Evolutionary conservation across 2,329 filamentous ascomycete genomes (phyloP), one percentile per base, ranked within the genome.

Genomic region (Dissoconium aciculare): DNA sequence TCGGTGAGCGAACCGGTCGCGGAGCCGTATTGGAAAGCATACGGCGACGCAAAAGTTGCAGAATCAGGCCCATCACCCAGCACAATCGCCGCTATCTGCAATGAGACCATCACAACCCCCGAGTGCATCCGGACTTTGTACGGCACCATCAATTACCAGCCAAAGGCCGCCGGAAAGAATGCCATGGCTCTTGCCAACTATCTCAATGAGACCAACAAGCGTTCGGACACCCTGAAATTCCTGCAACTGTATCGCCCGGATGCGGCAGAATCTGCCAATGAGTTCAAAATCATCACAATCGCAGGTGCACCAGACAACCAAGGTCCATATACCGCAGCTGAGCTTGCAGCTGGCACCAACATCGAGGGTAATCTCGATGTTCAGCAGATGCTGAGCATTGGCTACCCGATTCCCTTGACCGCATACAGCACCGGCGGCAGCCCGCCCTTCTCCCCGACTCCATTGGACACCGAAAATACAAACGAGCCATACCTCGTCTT

Each of bases 401-500:
- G 62, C 39, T 63, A 62, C 37, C 64, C 66, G 2, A 62, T 67
- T 3, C 63, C 65, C 6, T 60, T 72, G 27, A 61, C 56, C 5
- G 68, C 67, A 33, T 79, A 70, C 51, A 69, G 64, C 29, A 74
- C 69, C 1, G 72, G 62, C 13, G 74, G 74, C 11, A 55, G 52
- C 13, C 69, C 62, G 27, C 66, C 64, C 1, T 67, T 66, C 45
- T 53, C 59, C 8, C 61, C 69, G 0, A 61, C 69, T 24, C 42
- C 59, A 9, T 58, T 41, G 46, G 56, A 55, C 29, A 49, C 61
- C 12, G 56, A 40, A 14, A 64, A 74, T 49, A 63, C 60, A 41
- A 81, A 80, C 50, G 77, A 82, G 55, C 74, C 74, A 0, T 80
- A 78, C 51, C 58, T 78, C 1, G 62, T 62, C 10, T 78, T 69